phyloP scores from a whole-genome alignment of 176 grass and related monocot genomes.

The Cocos nucifera region DNA sequence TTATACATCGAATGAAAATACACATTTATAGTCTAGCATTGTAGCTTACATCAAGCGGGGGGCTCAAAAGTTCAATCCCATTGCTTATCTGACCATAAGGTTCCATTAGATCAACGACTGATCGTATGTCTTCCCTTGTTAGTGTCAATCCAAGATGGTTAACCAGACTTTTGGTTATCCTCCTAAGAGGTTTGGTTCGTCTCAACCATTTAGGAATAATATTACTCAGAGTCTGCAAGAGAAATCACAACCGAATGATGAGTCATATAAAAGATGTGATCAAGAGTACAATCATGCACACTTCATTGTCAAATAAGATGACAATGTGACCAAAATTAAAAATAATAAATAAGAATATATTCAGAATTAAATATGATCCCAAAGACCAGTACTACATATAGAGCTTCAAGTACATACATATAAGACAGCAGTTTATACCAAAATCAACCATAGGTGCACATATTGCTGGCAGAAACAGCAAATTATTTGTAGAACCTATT shows the following conservation, averaged over 20 bases:
- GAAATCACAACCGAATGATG: not conserved
- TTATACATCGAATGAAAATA: not conserved
- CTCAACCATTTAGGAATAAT: conserved; percentile 25
- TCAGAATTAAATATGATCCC: no score
- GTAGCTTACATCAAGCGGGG: conserved; percentile 22
- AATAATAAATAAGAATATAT: not conserved
- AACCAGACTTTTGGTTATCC: conserved; percentile 20
- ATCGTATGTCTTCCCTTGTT: conserved; percentile 26
- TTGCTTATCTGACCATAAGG: conserved; percentile 29
- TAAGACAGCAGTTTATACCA: no score
- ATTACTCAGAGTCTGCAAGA: conserved; percentile 12
- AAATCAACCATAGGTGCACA: no score
- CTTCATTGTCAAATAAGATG: not conserved
- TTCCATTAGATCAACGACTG: conserved; percentile 35
- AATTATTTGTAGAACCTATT: no score
- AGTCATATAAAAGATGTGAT: not conserved
- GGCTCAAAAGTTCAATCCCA: conserved; percentile 28
- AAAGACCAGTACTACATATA: no score
- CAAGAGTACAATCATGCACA: no score
- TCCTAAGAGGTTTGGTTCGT: conserved; percentile 4
- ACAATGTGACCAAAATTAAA: not conserved
- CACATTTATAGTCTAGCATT: not conserved
- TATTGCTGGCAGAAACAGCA: no score
- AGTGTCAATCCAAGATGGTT: conserved; percentile 28
- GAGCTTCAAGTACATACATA: no score